phyloP scores from a whole-genome alignment of 345 rosid species.

The sweet orange (Citrus sinensis) region DVS_A1.0 CM039164.1:23974501-23975000 shows the following conservation, averaged over 20 bases:
- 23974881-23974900: constrained; percentile 89
- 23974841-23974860: constrained; percentile 98
- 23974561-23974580: constrained; percentile 9
- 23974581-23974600: constrained; percentile 57
- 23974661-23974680: constrained; percentile 3
- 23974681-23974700: background rate
- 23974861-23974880: constrained; percentile 88
- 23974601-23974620: constrained; percentile 85
- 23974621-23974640: constrained; percentile 7
- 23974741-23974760: background rate
- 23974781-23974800: background rate
- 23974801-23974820: background rate
- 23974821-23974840: constrained; percentile 28
- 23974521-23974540: background rate
- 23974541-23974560: background rate
- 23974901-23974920: constrained; percentile 64
- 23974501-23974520: background rate
- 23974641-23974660: background rate
- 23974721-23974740: background rate
- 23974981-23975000: background rate
- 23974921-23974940: constrained; percentile 21
- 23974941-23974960: background rate
- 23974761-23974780: background rate
- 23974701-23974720: constrained; percentile 2
- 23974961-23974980: background rate